phyloP scores from a whole-genome alignment of 179 eudicot genomes.

The Sideroxylon spinosum region DNA sequence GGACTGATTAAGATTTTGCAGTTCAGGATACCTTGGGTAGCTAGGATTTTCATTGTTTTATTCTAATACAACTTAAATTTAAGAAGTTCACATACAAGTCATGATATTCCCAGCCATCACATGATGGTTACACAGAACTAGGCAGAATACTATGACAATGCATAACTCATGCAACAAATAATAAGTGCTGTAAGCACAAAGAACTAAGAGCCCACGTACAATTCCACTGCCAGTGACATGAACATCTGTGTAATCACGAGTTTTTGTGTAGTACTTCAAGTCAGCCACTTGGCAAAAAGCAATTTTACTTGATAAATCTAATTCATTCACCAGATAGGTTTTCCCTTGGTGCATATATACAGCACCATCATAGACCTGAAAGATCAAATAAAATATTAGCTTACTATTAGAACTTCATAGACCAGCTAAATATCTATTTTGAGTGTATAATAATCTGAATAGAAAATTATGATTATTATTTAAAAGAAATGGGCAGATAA shows the following conservation, averaged over 20 bases:
- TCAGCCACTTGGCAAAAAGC: conserved; percentile 89
- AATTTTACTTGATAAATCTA: conserved; percentile 57
- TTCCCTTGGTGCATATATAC: conserved; percentile 94
- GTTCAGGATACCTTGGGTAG: not conserved
- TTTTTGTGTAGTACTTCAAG: conserved; percentile 80
- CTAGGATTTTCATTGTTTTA: not conserved
- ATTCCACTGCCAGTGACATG: conserved; percentile 68
- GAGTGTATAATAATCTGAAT: not conserved
- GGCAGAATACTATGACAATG: not conserved
- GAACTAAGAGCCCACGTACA: conserved; percentile 39
- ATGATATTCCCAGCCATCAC: not conserved
- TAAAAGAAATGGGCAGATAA: not conserved
- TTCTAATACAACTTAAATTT: not conserved
- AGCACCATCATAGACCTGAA: conserved; percentile 96
- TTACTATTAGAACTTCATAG: not conserved
- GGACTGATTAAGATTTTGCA: not conserved
- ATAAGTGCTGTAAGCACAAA: not conserved
- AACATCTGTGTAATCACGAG: conserved; percentile 91
- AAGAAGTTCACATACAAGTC: not conserved
- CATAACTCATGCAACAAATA: conserved; percentile 5
- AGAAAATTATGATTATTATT: not conserved
- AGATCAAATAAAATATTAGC: conserved; percentile 8
- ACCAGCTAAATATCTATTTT: not conserved
- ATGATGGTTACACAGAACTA: not conserved
- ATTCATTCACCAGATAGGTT: conserved; percentile 71